Base-by-base conservation (phyloP, 2,329 filamentous ascomycete genomes). In the Hypoxylon sp. region DNA sequence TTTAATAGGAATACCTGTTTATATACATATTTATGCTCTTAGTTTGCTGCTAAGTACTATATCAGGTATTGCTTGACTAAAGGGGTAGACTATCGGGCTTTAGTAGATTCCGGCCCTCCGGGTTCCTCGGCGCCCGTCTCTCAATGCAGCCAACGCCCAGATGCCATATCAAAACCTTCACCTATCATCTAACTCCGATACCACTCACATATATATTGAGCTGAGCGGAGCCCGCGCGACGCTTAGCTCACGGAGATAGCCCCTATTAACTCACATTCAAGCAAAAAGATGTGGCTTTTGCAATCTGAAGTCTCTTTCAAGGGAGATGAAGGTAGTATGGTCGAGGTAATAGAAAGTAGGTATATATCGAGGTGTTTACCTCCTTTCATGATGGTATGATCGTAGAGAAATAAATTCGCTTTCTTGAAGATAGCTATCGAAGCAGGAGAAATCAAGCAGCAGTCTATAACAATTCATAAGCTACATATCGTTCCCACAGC, bases 41-140 rank as follows among this genome's bases (percentile, higher is more conserved):
- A 42, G 6, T 2, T 3, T 4, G 40, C 8, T 11, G 4, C 3
- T 22, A 22, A 3, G 17, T 0, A 20, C 17, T 4, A 17, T 22
- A n/a, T 4, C 7, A n/a, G 40, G 40, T 33, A 42, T 20, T 20
- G 22, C 17, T 17, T 11, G n/a, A 50, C 31, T 50, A 11, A 17
- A n/a, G 10, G n/a, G 30, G 37, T 40, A 27, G 20, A 22, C 40
- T 10, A 2, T n/a, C 31, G 25, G 25, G 25, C 31, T 33, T 33
- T 2, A 6, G 7, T 7, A 8, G 7, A 42, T 17, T 7, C n/a
- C 37, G 37, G 8, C n/a, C 37, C 31, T 8, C 5, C 63, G 63
- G 63, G 30, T 22, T 58, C 58, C 64, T 58, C 53, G 64, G 53
- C 53, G 46, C 40, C 64, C 64, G 58, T n/a, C 58, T 4, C 6